These are phyloP conservation scores for Nematodospora anomalae DNA, from an alignment of 1,139 yeast species.

Conservation along the genomic window DNA sequence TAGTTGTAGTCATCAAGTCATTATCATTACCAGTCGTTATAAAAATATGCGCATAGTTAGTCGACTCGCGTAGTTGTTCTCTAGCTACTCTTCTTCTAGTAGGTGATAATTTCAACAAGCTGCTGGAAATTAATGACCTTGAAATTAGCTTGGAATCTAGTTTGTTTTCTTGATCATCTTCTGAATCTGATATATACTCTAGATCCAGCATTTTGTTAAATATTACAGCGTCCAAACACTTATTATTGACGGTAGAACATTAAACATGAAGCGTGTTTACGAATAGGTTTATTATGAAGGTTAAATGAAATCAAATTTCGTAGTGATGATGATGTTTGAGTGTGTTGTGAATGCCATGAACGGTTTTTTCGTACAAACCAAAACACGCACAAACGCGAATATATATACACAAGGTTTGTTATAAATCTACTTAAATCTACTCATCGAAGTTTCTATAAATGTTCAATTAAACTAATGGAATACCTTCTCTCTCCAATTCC, in stretches of 20 bases:
- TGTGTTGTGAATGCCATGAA: too few species aligned
- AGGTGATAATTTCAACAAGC: conserved; percentile 11
- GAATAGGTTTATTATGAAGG: too few species aligned
- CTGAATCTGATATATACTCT: conserved; percentile 22
- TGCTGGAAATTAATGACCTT: conserved; percentile 4
- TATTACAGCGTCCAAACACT: too few species aligned
- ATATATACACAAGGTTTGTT: too few species aligned
- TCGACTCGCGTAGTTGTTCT: conserved; percentile 2
- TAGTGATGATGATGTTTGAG: too few species aligned
- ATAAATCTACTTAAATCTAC: background rate
- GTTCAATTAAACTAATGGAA: conserved; percentile 4
- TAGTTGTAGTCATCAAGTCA: background rate
- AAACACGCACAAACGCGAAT: too few species aligned
- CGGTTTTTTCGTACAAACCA: too few species aligned
- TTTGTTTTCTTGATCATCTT: conserved; percentile 14
- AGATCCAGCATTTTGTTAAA: conserved; percentile 10
- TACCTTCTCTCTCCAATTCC: conserved; percentile 13
- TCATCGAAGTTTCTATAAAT: background rate
- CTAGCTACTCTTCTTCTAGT: conserved; percentile 5
- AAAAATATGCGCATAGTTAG: conserved; percentile 1
- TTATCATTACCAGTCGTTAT: background rate
- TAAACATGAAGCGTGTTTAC: too few species aligned
- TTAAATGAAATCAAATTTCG: too few species aligned
- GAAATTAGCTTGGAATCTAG: conserved; percentile 8
- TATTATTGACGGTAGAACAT: too few species aligned